Evolutionary conservation across 140 eudicot species (phyloP), one percentile per base, ranked within the genome.

Genomic region (Erigeron philadelphicus): DNA sequence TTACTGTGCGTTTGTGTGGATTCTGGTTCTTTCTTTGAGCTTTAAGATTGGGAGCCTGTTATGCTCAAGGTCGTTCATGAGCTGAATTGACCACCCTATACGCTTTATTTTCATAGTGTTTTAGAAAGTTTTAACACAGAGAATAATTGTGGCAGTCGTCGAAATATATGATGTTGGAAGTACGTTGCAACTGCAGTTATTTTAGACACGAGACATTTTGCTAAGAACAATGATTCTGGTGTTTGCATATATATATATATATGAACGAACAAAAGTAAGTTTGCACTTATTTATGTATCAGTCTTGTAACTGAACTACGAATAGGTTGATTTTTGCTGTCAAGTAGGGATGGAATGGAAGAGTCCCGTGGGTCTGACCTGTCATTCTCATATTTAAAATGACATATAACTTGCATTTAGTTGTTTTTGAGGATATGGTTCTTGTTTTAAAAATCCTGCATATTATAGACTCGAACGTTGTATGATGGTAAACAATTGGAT

Each of bases 11-110:
- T 75, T 83, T 60, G 49, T 88, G 21, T 85, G 85, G 89, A 78
- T 86, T 68, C 43, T 91, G 41, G 45, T 86, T 67, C 74, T 86
- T 31, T 75, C 87, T 35, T 42, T 86, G 75, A 84, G 89, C 82
- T 81, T 84, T 78, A 91, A 84, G 83, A 71, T 91, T 43, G 95
- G 89, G 67, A 47, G 87, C 72, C 66, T 54, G 23, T 64, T 88
- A 17, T 81, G 84, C 66, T 76, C 81, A 45, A 78, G 68, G 61
- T 74, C 70, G 25, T 77, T 81, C 57, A 72, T 81, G 76, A 67
- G 82, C 58, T 80, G 78, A 80, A 56, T 10, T 66, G 68, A 41
- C 66, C 43, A 35, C 4, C 3, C 3, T 52, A 55, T 65, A 58
- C 5, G 44, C 38, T n/a, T 31, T 45, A 55, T 55, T 56, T 38